Percentiles rank a stretch among this genome's conserved stretches.
Conservation (phyloP, 805 yeast genomes). For the Diddensiella caesifluorescens region DNA sequence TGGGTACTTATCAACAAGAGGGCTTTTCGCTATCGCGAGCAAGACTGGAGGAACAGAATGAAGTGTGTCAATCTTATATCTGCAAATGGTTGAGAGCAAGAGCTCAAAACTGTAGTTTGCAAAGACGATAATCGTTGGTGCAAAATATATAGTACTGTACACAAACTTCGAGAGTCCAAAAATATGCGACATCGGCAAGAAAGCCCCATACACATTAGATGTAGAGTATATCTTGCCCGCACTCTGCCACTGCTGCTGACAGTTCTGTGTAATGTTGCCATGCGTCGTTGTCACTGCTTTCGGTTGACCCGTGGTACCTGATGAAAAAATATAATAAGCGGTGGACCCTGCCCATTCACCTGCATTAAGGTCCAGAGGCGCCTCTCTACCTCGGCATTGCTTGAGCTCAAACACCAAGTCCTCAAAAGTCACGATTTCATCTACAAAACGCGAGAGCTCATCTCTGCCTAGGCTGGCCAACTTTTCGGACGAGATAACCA, state of each 20-base stretch:
- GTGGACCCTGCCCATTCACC: slow-evolving; percentile 6
- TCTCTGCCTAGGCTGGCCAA: slow-evolving; percentile 19
- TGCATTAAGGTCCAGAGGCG: slow-evolving; percentile 1
- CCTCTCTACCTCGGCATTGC: neutral
- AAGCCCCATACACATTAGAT: slow-evolving; percentile 29
- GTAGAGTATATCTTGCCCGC: slow-evolving; percentile 6
- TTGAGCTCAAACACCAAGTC: neutral
- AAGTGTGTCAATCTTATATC: slow-evolving; percentile 36
- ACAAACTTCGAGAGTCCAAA: slow-evolving; percentile 32
- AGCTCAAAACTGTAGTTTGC: slow-evolving; percentile 30
- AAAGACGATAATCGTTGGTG: slow-evolving; percentile 24
- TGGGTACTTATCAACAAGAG: slow-evolving; percentile 38
- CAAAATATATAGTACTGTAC: slow-evolving; percentile 21
- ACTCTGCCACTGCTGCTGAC: slow-evolving; percentile 20
- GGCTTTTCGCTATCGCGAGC: slow-evolving; percentile 42
- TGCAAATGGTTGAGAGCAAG: slow-evolving; percentile 24
- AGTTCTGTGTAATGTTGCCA: slow-evolving; percentile 41
- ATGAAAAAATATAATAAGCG: slow-evolving; percentile 30
- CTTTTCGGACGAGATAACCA: slow-evolving; percentile 22
- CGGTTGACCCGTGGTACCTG: slow-evolving; percentile 52
- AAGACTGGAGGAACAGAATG: slow-evolving; percentile 39
- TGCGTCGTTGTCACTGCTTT: slow-evolving; percentile 73
- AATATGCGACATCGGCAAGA: slow-evolving; percentile 32
- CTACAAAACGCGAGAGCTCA: neutral
- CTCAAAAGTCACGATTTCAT: slow-evolving; percentile 5